phyloP scores from a whole-genome alignment of 108 stramenopile species.

The Pseudonitzschia multistriata region DNA sequence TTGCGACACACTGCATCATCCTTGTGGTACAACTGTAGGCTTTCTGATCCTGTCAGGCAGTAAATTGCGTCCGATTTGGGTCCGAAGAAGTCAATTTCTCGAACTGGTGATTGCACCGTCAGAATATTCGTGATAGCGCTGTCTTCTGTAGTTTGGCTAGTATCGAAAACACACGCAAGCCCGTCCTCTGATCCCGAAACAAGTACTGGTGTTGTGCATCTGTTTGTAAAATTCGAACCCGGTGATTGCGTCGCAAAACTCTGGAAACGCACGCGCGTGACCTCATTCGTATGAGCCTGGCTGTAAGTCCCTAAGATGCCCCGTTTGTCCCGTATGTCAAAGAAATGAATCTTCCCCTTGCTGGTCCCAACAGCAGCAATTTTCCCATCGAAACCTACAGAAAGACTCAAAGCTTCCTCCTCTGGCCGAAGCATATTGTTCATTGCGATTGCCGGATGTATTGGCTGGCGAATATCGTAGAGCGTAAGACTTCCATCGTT shows the following conservation, averaged over 20 bases:
- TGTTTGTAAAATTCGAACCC: slow-evolving; percentile 1
- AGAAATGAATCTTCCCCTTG: slow-evolving; percentile 70
- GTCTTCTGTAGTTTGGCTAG: slow-evolving; percentile 76
- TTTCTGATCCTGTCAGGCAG: slow-evolving; percentile 81
- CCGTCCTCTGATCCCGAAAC: slow-evolving; percentile 82
- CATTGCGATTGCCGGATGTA: slow-evolving; percentile 12
- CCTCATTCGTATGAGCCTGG: slow-evolving; percentile 82
- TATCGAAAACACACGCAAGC: slow-evolving; percentile 72
- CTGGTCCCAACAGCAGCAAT: slow-evolving; percentile 75
- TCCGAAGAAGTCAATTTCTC: slow-evolving; percentile 78
- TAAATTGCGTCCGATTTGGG: slow-evolving; percentile 62
- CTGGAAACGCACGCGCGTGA: slow-evolving; percentile 71
- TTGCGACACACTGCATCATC: slow-evolving; percentile 38
- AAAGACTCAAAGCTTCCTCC: slow-evolving; percentile 60
- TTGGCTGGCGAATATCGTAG: slow-evolving; percentile 58
- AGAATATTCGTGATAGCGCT: slow-evolving; percentile 63
- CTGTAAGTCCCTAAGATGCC: slow-evolving; percentile 67
- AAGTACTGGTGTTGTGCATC: slow-evolving; percentile 41
- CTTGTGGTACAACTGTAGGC: slow-evolving; percentile 57
- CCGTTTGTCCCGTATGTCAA: slow-evolving; percentile 51
- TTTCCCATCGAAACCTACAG: slow-evolving; percentile 74
- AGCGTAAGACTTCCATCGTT: slow-evolving; percentile 60
- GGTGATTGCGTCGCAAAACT: slow-evolving; percentile 8
- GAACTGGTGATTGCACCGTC: slow-evolving; percentile 63
- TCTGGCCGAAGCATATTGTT: slow-evolving; percentile 24